Evolutionary conservation across 202 grass and related monocot species (phyloP), one percentile per base, ranked within the genome.

Genomic region (Panicum hallii): DNA sequence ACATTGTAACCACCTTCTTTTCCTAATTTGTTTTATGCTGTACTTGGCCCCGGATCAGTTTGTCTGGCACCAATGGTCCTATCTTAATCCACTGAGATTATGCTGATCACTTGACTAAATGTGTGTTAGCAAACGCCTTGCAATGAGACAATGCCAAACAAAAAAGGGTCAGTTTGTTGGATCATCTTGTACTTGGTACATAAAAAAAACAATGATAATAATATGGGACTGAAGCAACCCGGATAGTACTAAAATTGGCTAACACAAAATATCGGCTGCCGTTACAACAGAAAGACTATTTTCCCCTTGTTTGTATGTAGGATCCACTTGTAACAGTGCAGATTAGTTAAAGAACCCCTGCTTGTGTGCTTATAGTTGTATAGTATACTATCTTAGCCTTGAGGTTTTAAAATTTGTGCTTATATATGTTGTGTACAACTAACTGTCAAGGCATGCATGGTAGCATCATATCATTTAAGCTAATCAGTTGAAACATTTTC

Each of bases 111-210:
- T 54, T 54, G 63, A 73, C 48, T 36, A 36, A 19, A 73, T 52
- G 26, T 36, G 46, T 19, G 36, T 20, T 73, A 73, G 70, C 7
- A 50, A 72, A 32, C 5, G 7, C 23, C 1, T 50, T 30, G 45
- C 15, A 46, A 49, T 34, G 23, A 10, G 46, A 73, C 46, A 34
- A 52, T 34, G 23, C 15, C 14, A 30, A 6, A 19, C 14, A 28
- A 50, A 26, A 43, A 43, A 5, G 20, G 5, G 15, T 28, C 22
- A 16, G 43, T 28, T 48, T 48, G 44, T 71, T 48, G 70, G 46
- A 73, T 36, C 45, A 72, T 50, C 22, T 50, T 72, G 70, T 72
- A 50, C 69, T 72, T 72, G 12, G 60, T 30, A 32, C 4, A 63
- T 63, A 14, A 63, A 32, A 9, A 9, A 72, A 10, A 26, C n/a